Percentiles rank a stretch among this genome's conserved stretches.
Evolutionary conservation across 176 grass and related monocot species (phyloP).

Genomic region (Carex myosuroides): DNA sequence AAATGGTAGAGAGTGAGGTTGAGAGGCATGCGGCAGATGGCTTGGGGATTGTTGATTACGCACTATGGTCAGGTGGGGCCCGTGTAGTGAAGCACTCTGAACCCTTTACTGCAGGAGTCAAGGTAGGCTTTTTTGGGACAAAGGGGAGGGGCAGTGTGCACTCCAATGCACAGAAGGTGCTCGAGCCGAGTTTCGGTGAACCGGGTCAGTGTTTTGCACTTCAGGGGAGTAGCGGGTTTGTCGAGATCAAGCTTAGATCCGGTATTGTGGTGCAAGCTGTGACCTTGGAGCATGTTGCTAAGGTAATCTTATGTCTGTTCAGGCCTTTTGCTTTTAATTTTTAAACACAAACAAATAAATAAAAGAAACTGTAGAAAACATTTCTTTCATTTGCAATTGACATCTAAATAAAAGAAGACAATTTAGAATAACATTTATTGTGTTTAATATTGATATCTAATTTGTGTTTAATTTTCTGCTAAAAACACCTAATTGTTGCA

Average conservation of each 20-base stretch:
- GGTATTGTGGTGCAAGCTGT: conserved; percentile 69
- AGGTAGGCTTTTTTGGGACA: conserved; percentile 3
- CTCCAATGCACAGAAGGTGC: conserved; percentile 47
- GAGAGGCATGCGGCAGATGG: conserved; percentile 90
- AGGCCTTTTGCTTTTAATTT: not conserved
- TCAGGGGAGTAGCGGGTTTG: conserved; percentile 63
- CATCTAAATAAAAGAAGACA: not conserved
- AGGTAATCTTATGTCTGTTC: conserved; percentile 34
- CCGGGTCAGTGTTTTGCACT: conserved; percentile 82
- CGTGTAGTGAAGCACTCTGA: conserved; percentile 61
- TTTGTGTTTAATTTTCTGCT: not conserved
- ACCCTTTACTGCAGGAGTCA: conserved; percentile 29
- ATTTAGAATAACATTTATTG: not conserved
- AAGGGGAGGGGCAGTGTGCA: conserved; percentile 11
- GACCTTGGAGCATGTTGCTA: conserved; percentile 77
- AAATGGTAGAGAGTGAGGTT: conserved; percentile 67
- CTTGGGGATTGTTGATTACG: conserved; percentile 84
- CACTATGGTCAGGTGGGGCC: conserved; percentile 59
- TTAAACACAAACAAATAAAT: not conserved
- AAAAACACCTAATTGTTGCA: not conserved
- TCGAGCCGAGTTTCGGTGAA: conserved; percentile 87
- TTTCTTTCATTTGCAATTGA: not conserved
- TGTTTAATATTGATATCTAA: not conserved
- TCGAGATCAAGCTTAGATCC: conserved; percentile 67
- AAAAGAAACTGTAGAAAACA: not conserved